Percentiles rank a stretch among this genome's conserved stretches.
Conservation (phyloP, 306 rosid genomes). For the Medicago lupulina region DNA sequence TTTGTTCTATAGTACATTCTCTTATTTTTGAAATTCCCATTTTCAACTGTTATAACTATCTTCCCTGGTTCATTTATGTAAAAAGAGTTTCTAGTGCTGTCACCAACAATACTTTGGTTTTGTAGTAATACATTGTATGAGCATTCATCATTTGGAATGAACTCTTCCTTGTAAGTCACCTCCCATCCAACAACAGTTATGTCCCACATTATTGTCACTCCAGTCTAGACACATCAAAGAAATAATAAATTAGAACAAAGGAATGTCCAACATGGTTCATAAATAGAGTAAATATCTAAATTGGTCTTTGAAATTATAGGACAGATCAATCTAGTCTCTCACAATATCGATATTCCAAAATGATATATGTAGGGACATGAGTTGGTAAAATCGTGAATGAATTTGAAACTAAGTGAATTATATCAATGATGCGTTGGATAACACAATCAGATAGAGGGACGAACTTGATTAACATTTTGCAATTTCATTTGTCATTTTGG, state of each 20-base stretch:
- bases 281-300: neutral
- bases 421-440: neutral
- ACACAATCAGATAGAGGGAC: neutral
- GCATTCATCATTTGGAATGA: constrained; percentile 87
- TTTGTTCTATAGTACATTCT: constrained; percentile 67
- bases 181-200: constrained; percentile 87
- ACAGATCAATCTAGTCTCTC: neutral
- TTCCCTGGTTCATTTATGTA: constrained; percentile 86
- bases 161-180: constrained; percentile 85
- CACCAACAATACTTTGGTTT: constrained; percentile 65
- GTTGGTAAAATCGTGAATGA: neutral
- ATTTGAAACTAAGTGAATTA: too few relatives aligned
- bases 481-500: neutral
- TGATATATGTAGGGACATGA: neutral
- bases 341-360: neutral
- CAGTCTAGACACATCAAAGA: constrained; percentile 49
- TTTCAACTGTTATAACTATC: constrained; percentile 68
- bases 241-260: constrained; percentile 7
- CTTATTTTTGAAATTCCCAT: constrained; percentile 68
- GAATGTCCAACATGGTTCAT: neutral
- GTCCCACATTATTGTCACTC: constrained; percentile 86
- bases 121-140: constrained; percentile 72
- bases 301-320: too few relatives aligned
- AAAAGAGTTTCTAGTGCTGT: constrained; percentile 74
- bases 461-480: neutral